Conservation (phyloP, 345 rosid species). For the Abelmoschus esculentus region DNA sequence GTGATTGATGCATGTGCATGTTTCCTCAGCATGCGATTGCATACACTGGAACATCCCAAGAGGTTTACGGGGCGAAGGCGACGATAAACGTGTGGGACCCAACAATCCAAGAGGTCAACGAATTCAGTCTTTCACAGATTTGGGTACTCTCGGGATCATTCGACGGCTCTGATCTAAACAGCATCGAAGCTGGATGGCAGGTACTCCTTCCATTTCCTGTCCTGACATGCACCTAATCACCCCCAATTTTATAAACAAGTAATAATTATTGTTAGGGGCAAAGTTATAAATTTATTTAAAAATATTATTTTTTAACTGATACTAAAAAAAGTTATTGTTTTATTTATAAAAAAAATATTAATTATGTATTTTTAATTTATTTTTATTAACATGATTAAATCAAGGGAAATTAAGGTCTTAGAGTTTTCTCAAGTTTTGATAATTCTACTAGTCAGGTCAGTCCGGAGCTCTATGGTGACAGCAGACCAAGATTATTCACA, state of each 20-base stretch:
- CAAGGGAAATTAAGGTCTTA: not conserved
- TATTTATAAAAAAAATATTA: too few relatives aligned
- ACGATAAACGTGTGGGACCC: slow-evolving; percentile 99
- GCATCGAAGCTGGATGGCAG: slow-evolving; percentile 99
- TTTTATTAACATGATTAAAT: too few relatives aligned
- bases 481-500: slow-evolving; percentile 84
- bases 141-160: slow-evolving; percentile 96
- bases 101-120: slow-evolving; percentile 66
- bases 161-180: slow-evolving; percentile 94
- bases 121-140: slow-evolving; percentile 95
- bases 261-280: too few relatives aligned
- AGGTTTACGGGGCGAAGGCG: slow-evolving; percentile 77
- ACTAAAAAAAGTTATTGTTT: too few relatives aligned
- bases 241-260: too few relatives aligned
- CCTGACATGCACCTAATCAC: slow-evolving; percentile 16
- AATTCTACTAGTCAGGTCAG: slow-evolving; percentile 96
- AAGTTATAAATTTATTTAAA: not conserved
- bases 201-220: slow-evolving; percentile 43
- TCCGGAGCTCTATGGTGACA: slow-evolving; percentile 99
- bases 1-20: slow-evolving; percentile 8
- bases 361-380: too few relatives aligned
- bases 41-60: slow-evolving; percentile 62
- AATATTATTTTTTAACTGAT: too few relatives aligned
- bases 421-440: slow-evolving; percentile 44
- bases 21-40: slow-evolving; percentile 83